Conservation (phyloP, 1,139 yeast species). For the Candida pseudocylindracea region DNA sequence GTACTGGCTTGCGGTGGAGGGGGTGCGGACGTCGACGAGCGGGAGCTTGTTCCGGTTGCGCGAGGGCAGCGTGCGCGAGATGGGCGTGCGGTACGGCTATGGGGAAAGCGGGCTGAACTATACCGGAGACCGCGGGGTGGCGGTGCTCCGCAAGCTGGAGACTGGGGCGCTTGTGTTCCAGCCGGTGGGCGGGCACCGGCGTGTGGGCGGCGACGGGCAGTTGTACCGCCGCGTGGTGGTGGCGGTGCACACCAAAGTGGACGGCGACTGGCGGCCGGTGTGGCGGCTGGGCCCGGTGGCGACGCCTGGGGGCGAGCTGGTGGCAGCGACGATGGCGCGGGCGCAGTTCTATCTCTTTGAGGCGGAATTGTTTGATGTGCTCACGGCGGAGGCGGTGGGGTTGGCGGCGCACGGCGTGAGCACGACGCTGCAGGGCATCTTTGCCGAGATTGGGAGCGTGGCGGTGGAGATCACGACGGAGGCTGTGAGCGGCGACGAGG, state of each 20-base stretch:
- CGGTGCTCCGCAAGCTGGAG: slow-evolving; percentile 24
- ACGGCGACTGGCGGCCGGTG: slow-evolving; percentile 4
- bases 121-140: slow-evolving; percentile 48
- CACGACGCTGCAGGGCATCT: slow-evolving; percentile 17
- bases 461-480: too few relatives aligned
- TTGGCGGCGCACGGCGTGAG: slow-evolving; percentile 55
- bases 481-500: too few relatives aligned
- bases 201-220: slow-evolving; percentile 30
- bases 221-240: slow-evolving; percentile 27
- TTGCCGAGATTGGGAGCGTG: too few relatives aligned
- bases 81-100: slow-evolving; percentile 77
- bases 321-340: slow-evolving; percentile 26
- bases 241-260: slow-evolving; percentile 22
- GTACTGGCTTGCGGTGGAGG: slow-evolving; percentile 49
- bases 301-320: slow-evolving; percentile 8
- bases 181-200: slow-evolving; percentile 11
- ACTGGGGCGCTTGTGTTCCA: slow-evolving; percentile 14
- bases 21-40: slow-evolving; percentile 7
- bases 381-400: slow-evolving; percentile 53
- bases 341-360: slow-evolving; percentile 64
- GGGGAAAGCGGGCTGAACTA: slow-evolving; percentile 77
- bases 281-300: slow-evolving; percentile 1
- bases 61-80: slow-evolving; percentile 16
- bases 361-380: slow-evolving; percentile 54
- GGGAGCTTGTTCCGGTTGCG: too few relatives aligned